phyloP scores from a whole-genome alignment of 176 grass and related monocot genomes.

The Carex littledalei region DNA sequence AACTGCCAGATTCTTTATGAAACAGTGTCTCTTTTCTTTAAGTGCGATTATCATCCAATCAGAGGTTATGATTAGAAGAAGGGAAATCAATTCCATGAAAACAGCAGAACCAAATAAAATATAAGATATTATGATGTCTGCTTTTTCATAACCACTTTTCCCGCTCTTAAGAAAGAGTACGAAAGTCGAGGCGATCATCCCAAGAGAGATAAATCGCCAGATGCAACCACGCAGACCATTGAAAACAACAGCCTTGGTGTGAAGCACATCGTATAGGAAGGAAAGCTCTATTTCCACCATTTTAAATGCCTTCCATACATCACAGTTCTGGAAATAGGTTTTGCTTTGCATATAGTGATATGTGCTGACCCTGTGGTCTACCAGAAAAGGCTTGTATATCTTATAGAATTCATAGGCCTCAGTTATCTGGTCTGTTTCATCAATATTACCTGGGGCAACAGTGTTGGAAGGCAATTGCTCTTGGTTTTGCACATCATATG shows the following conservation, averaged over 20 bases:
- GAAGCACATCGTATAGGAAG: conserved; percentile 25
- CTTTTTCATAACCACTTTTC: neutral
- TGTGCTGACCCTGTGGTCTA: conserved; percentile 27
- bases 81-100: conserved; percentile 17
- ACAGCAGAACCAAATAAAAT: conserved; percentile 24
- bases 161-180: neutral
- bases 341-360: neutral
- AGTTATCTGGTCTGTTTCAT: neutral
- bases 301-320: conserved; percentile 4
- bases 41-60: conserved; percentile 12
- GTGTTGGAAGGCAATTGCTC: neutral
- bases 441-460: neutral
- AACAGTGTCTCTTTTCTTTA: neutral
- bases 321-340: neutral
- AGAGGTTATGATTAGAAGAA: conserved; percentile 18
- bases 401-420: neutral
- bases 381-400: conserved; percentile 18
- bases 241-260: too few species aligned
- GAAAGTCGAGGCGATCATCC: neutral
- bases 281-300: conserved; percentile 30
- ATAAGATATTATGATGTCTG: conserved; percentile 32
- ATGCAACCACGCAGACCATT: neutral
- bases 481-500: neutral
- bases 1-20: neutral
- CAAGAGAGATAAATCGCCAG: neutral